Evolutionary conservation across 441 rosid species (phyloP), one percentile per base, ranked within the genome.

Genomic region (Adansonia grandidieri): DNA sequence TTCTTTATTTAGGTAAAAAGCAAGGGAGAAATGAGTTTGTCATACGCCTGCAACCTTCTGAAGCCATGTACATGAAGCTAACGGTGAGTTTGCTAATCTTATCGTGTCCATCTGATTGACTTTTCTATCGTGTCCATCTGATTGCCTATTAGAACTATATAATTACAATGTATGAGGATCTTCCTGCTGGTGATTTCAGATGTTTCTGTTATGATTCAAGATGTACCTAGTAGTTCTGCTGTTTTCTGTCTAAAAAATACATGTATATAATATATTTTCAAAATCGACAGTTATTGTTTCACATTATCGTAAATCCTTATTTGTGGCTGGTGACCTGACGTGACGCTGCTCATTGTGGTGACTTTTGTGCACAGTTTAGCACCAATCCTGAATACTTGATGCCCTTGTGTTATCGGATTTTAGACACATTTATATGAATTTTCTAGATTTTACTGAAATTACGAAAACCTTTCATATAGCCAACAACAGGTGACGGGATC

Each of bases 11-110:
- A 94, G 98, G 98, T 83, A 75, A 93, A 84, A 96, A 83, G 88
- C 99, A 94, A 86, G 99, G 99, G 79, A 94, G 99, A 88, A 96
- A 96, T 80, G 99, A 94, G 84, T 90, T 96, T 45, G 98, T 96
- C 51, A 94, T 96, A 80, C 97, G 99, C 77, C 89, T 96, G 78
- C 99, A 94, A 78, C 98, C 98, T 44, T 87, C 88, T 3, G 98
- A 96, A 88, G 95, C 99, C 79, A 91, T 94, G 62, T 94, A 93
- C 91, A 94, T 94, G 98, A 96, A 94, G 85, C 91, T 96, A 81
- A 92, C 95, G 37, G 98, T 96, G 85, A 79, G 95, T 86, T 28
- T 37, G n/a, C 11, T 20, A 17, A 22, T 22, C 28, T 13, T 71
- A 51, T 51, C 14, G 5, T 24, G 19, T 71, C 57, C 45, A 57